Base-by-base conservation (phyloP, 2,329 filamentous ascomycete genomes). In the Neonectria neomacrospora region DNA sequence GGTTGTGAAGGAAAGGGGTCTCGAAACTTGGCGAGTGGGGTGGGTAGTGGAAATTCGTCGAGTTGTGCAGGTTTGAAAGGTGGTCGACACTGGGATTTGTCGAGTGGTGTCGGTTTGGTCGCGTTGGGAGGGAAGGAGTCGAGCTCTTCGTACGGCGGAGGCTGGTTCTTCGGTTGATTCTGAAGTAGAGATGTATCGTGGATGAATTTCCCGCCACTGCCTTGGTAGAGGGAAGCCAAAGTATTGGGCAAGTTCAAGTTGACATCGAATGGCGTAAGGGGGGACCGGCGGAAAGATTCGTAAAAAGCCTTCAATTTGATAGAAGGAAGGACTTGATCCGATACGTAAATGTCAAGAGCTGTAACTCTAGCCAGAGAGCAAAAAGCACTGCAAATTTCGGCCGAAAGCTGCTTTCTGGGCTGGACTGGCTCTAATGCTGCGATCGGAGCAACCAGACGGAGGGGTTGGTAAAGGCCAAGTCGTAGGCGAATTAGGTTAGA, bases 321-420 rank as follows among this genome's bases (percentile, higher is more conserved):
- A 20, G 54, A 52, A 34, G 58, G 52, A 7, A 61, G 44, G 20
- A 42, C 58, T 51, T 42, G 37, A n/a, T 54, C 58, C 14, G 52
- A 55, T 23, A 61, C 58, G 32, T 61, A 61, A 55, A 61, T 37
- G 42, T 61, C 58, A 4, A 61, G 26, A 26, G 18, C 16, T 34
- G 26, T n/a, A 11, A 37, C 52, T 8, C 18, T 44, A 16, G 26
- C 44, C 18, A 61, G 52, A 8, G 58, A 61, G 28, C 58, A 42
- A n/a, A 61, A 34, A 55, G 52, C 23, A n/a, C 50, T 47, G 14
- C 45, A 48, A 12, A 42, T 52, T 20, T 61, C 44, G n/a, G 42
- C 58, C 2, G 58, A 61, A 22, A 32, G 44, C 23, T 52, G 52
- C 30, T 61, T 61, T 30, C 58, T 61, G 22, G 58, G 52, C 3